Evolutionary conservation across 2,329 filamentous ascomycete genomes (phyloP).

Genomic region (Penicillium sp.): DNA sequence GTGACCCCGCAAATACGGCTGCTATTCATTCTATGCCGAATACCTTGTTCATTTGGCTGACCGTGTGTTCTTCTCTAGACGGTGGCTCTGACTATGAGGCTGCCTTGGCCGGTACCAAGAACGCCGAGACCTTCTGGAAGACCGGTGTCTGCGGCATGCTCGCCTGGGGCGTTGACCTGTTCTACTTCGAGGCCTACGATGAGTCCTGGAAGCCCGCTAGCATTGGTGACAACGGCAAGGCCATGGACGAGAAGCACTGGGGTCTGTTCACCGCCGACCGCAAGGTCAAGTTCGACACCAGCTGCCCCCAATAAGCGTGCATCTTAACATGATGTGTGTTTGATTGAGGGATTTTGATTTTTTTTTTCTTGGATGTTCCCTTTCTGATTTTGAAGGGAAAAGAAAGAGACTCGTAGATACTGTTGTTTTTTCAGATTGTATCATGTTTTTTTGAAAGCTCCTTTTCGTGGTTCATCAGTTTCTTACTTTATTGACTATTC

Average conservation of each 20-base stretch:
- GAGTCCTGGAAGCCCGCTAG: conserved; percentile 73
- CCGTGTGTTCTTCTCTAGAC: conserved; percentile 28
- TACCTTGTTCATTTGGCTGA: background rate
- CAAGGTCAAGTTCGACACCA: conserved; percentile 61
- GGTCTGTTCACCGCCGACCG: conserved; percentile 69
- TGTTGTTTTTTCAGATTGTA: conserved; percentile 24
- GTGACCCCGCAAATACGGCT: conserved; percentile 8
- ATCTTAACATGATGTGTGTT: conserved; percentile 10
- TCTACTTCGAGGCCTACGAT: conserved; percentile 77
- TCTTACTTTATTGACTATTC: background rate
- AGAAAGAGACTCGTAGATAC: conserved; percentile 9
- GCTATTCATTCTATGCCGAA: background rate
- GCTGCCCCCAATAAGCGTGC: conserved; percentile 47
- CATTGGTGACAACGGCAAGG: conserved; percentile 66
- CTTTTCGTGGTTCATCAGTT: conserved; percentile 8
- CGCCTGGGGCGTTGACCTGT: conserved; percentile 70
- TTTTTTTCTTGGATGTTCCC: background rate
- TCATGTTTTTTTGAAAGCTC: conserved; percentile 16
- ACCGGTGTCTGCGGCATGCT: conserved; percentile 68
- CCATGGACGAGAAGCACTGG: conserved; percentile 71
- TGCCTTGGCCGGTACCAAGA: conserved; percentile 64
- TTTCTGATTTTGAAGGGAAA: background rate
- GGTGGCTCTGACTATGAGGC: conserved; percentile 66
- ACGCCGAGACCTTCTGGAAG: conserved; percentile 67
- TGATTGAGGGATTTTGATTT: conserved; percentile 8